phyloP scores from a whole-genome alignment of 2,329 filamentous ascomycete genomes.

The Exophiala xenobiotica region DNA sequence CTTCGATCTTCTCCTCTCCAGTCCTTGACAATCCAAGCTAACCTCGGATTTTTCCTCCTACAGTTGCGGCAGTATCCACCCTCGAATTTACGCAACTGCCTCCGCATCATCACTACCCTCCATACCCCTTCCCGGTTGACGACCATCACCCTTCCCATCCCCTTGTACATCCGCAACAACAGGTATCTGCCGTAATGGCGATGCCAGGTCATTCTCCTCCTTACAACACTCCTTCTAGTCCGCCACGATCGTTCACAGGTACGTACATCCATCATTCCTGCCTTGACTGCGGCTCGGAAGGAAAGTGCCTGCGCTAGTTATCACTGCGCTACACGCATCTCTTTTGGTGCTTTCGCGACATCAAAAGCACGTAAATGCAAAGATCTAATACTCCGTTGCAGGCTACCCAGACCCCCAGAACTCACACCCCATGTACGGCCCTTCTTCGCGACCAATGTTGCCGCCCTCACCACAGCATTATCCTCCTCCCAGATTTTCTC shows the following conservation, averaged over 20 bases:
- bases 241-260: slow-evolving; percentile 27
- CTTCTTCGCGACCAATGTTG: slow-evolving; percentile 24
- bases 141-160: slow-evolving; percentile 1
- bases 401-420: slow-evolving; percentile 27
- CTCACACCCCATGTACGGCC: slow-evolving; percentile 25
- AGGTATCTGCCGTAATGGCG: slow-evolving; percentile 22
- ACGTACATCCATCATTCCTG: slow-evolving; percentile 2
- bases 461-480: slow-evolving; percentile 28
- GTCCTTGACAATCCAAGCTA: slow-evolving; percentile 1
- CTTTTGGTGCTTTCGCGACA: neutral
- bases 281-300: neutral
- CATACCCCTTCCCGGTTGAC: slow-evolving; percentile 11
- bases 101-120: slow-evolving; percentile 21
- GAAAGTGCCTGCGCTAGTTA: slow-evolving; percentile 9
- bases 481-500: slow-evolving; percentile 21
- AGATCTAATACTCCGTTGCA: slow-evolving; percentile 14
- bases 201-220: slow-evolving; percentile 29
- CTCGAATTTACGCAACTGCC: slow-evolving; percentile 14
- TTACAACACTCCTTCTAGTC: slow-evolving; percentile 27
- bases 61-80: slow-evolving; percentile 13
- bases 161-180: neutral
- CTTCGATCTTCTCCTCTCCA: neutral
- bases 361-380: neutral
- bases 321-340: slow-evolving; percentile 6
- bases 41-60: slow-evolving; percentile 11